Evolutionary conservation across 2,329 filamentous ascomycete genomes (phyloP), one percentile per base, ranked within the genome.

Genomic region (Aspergillus piperis): DNA sequence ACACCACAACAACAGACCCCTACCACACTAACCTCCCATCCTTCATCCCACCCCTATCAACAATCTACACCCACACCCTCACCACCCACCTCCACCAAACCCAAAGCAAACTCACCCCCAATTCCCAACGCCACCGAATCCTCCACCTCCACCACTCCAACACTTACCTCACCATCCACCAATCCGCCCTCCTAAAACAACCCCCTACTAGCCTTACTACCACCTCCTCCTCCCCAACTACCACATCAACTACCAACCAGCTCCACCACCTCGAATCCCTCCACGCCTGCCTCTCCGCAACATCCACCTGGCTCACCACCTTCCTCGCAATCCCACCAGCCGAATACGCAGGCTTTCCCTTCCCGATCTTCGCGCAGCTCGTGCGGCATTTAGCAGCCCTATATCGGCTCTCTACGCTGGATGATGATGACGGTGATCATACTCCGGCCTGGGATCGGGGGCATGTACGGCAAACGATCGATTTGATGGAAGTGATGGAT

Each of bases 71-170:
- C 23, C 57, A 36, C 23, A 30, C 59, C 8, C 36, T 62, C 25
- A 49, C 57, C 19, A n/a, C 50, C 1, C 53, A 58, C 23, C 48
- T 60, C 13, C 21, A 36, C 2, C 41, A 7, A 2, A 48, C 56
- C 50, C 57, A 55, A 21, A 27, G 15, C 15, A 50, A 41, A 13
- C 32, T 62, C 6, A 13, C 53, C 7, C 42, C 42, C 2, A 27
- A 60, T 6, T 49, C 50, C 17, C 39, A 52, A 21, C 15, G 49
- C 17, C 21, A 30, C 19, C 54, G 44, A 51, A 51, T 62, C 23
- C 13, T 62, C 19, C 54, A 49, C 17, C 54, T 62, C 30, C 57
- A 62, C 44, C 44, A 60, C 42, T 32, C 38, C 27, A 54, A 60
- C 42, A 49, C 58, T 1, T 6, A 41, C 10, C 41, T 60, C 4